Percentiles rank a stretch among this genome's conserved stretches.
Evolutionary conservation across 257 asterid species (phyloP).

Genomic region (Nicotiana paniculata): DNA sequence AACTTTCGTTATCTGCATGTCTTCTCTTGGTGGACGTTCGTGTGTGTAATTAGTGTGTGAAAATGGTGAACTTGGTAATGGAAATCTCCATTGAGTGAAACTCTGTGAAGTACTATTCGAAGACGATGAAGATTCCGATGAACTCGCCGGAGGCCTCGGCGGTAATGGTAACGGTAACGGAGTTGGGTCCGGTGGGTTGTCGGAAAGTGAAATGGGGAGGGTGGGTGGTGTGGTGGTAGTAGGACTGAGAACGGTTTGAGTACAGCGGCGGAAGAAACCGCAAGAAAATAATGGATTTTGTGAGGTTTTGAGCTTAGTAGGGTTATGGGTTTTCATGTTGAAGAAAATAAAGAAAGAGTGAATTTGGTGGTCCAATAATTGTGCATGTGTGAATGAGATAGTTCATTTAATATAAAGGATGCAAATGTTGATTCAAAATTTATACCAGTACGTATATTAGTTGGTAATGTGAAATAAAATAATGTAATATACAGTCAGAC

Average conservation of each 20-base stretch:
- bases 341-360: neutral
- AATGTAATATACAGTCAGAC: too few species aligned
- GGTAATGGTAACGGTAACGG: slow-evolving; percentile 14
- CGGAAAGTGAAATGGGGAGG: slow-evolving; percentile 23
- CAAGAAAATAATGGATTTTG: slow-evolving; percentile 59
- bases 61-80: slow-evolving; percentile 40
- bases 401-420: neutral
- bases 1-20: neutral
- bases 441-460: too few species aligned
- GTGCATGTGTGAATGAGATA: neutral
- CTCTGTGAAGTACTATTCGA: slow-evolving; percentile 78
- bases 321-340: slow-evolving; percentile 59
- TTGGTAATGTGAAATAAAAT: too few species aligned
- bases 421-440: too few species aligned
- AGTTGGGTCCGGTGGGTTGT: neutral
- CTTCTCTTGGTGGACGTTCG: slow-evolving; percentile 6
- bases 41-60: slow-evolving; percentile 18
- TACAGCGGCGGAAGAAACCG: slow-evolving; percentile 72
- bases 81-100: slow-evolving; percentile 78
- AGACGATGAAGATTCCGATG: slow-evolving; percentile 58
- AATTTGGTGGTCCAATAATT: neutral
- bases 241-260: slow-evolving; percentile 67
- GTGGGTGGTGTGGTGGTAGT: slow-evolving; percentile 74
- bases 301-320: slow-evolving; percentile 51
- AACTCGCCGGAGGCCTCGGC: slow-evolving; percentile 15